A percentile compares a stretch with the other conserved stretches of the same genome.
Evolutionary conservation across 257 asterid species (phyloP).

Genomic region (Nicotiana attenuata): DNA sequence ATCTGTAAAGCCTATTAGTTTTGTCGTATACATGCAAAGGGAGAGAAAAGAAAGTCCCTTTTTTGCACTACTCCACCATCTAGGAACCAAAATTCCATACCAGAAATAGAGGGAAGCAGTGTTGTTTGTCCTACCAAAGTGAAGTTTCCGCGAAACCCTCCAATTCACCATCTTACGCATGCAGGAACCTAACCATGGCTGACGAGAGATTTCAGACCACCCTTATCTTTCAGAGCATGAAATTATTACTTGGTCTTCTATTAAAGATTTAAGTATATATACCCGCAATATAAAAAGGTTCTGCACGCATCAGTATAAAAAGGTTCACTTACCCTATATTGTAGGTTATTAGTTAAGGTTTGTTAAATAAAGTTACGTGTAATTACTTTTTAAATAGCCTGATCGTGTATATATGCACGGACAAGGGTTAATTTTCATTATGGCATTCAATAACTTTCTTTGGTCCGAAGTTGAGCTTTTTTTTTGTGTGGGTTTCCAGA

Average conservation of each 20-base stretch:
- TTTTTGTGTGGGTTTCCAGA: too few relatives aligned
- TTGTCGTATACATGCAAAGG: not conserved
- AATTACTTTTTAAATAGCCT: too few relatives aligned
- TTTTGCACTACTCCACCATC: conserved; percentile 8
- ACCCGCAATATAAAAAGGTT: too few relatives aligned
- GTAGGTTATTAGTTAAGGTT: too few relatives aligned
- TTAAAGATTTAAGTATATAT: too few relatives aligned
- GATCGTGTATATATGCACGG: too few relatives aligned
- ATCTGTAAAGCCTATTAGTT: not conserved
- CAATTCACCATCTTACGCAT: not conserved
- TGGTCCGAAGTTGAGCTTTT: too few relatives aligned
- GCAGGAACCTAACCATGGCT: not conserved
- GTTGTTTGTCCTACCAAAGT: not conserved
- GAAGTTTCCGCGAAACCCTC: conserved; percentile 9
- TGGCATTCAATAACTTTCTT: too few relatives aligned
- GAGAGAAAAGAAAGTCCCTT: not conserved
- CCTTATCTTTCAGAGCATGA: not conserved
- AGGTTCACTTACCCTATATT: too few relatives aligned
- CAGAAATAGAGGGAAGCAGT: conserved; percentile 3
- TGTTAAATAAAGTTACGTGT: too few relatives aligned
- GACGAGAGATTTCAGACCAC: not conserved
- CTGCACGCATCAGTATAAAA: too few relatives aligned
- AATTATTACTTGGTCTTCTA: not conserved
- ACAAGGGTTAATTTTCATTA: too few relatives aligned
- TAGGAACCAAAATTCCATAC: not conserved